Conservation (phyloP, 2,329 filamentous ascomycete species). For the Elsinoe ampelina region DNA sequence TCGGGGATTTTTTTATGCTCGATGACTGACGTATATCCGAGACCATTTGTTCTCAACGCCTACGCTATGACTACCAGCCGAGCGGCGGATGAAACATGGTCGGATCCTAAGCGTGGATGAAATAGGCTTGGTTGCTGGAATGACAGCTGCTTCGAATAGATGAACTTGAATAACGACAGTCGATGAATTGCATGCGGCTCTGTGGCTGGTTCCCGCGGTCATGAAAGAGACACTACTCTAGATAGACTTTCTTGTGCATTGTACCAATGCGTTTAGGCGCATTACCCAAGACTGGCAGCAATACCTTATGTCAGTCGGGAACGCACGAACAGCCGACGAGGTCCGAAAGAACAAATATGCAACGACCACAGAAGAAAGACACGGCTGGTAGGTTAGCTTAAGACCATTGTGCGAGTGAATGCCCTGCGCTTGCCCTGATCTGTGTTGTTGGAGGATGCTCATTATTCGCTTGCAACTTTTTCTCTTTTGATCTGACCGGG, state of each 20-base stretch:
- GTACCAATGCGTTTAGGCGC: constrained; percentile 6
- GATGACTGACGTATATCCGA: not conserved
- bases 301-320: constrained; percentile 1
- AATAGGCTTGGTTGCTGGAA: not conserved
- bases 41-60: not conserved
- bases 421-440: not conserved
- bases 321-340: not conserved
- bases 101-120: not conserved
- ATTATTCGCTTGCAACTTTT: constrained; percentile 8
- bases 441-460: not conserved
- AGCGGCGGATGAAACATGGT: not conserved
- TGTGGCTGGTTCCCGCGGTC: not conserved
- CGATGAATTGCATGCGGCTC: not conserved
- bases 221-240: not conserved
- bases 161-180: not conserved
- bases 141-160: constrained; percentile 10
- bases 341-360: not conserved
- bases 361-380: not conserved
- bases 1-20: not conserved
- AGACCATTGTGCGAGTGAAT: not conserved
- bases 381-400: too few species aligned
- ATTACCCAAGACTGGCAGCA: not conserved
- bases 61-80: not conserved
- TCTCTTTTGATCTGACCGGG: not conserved
- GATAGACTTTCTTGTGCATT: constrained; percentile 7